Percentiles rank a stretch among this genome's conserved stretches.
phyloP scores from a whole-genome alignment of 805 yeast species.

The Monosporozyma solicola region DNA sequence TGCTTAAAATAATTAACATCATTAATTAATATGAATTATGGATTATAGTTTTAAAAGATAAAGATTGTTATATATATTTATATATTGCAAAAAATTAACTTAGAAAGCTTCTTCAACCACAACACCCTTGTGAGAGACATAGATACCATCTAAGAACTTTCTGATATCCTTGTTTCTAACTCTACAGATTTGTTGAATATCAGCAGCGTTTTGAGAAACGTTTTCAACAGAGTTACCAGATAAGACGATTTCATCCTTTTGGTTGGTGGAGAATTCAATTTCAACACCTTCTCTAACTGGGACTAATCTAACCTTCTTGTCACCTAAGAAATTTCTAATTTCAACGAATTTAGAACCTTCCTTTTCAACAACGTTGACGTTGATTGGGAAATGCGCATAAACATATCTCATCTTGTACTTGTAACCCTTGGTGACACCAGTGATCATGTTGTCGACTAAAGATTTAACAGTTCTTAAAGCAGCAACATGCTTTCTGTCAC shows the following conservation, averaged over 20 bases:
- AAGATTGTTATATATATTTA: neutral
- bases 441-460: slow-evolving; percentile 84
- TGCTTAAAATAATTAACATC: no score
- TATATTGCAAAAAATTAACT: slow-evolving; percentile 2
- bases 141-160: slow-evolving; percentile 99
- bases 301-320: slow-evolving; percentile 90
- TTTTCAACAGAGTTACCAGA: slow-evolving; percentile 59
- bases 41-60: neutral
- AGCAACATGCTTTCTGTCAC: slow-evolving; percentile 99
- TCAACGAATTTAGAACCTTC: slow-evolving; percentile 72
- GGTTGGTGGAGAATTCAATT: slow-evolving; percentile 69
- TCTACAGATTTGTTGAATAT: slow-evolving; percentile 94
- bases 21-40: neutral
- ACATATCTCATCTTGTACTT: slow-evolving; percentile 99
- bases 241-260: slow-evolving; percentile 91
- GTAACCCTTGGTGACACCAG: slow-evolving; percentile 99
- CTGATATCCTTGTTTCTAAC: slow-evolving; percentile 99
- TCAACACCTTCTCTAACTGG: slow-evolving; percentile 83
- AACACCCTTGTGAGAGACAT: slow-evolving; percentile 91
- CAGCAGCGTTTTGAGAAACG: slow-evolving; percentile 98
- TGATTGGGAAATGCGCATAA: slow-evolving; percentile 99
- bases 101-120: slow-evolving; percentile 55
- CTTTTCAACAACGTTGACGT: slow-evolving; percentile 81
- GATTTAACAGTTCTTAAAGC: slow-evolving; percentile 98
- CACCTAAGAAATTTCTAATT: slow-evolving; percentile 99